A percentile compares a stretch with the other conserved stretches of the same genome.
Conservation (phyloP, 352 stramenopile species). For the Pythium oligandrum region DNA sequence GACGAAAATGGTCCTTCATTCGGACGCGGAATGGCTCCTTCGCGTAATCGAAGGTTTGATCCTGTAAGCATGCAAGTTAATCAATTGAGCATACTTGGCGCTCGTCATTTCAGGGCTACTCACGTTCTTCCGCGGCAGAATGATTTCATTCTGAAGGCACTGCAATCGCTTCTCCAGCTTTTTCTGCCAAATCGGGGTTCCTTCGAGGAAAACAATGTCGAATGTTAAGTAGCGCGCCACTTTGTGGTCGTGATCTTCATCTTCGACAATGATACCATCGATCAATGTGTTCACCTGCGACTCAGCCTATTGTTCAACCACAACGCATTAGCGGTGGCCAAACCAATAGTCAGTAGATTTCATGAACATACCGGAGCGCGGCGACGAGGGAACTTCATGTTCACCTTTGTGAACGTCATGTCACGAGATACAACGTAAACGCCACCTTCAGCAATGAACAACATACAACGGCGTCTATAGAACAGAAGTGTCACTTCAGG, state of each 20-base stretch:
- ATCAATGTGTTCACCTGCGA: constrained; percentile 77
- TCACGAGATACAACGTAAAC: constrained; percentile 80
- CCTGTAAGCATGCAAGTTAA: constrained; percentile 23
- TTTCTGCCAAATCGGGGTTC: constrained; percentile 77
- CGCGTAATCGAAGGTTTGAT: constrained; percentile 69
- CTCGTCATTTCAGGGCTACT: constrained; percentile 3
- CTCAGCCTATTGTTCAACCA: constrained; percentile 38
- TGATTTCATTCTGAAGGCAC: constrained; percentile 87
- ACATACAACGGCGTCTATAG: constrained; percentile 64
- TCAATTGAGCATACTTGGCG: background rate
- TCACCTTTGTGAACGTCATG: constrained; percentile 83
- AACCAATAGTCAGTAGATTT: background rate
- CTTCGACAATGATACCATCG: constrained; percentile 83
- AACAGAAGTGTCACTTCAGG: constrained; percentile 1
- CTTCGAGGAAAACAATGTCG: constrained; percentile 80
- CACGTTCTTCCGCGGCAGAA: constrained; percentile 82
- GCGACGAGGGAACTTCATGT: constrained; percentile 85
- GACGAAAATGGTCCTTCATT: constrained; percentile 88
- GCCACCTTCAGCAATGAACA: constrained; percentile 60
- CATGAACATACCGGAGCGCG: constrained; percentile 42
- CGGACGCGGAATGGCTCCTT: constrained; percentile 84
- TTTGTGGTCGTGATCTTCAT: constrained; percentile 73
- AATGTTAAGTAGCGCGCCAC: constrained; percentile 77
- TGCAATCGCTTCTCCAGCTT: constrained; percentile 86
- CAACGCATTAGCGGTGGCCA: constrained; percentile 20